Evolutionary conservation across 805 yeast species (phyloP), one percentile per base, ranked within the genome.

Genomic region (Tetrapisispora iriomotensis): DNA sequence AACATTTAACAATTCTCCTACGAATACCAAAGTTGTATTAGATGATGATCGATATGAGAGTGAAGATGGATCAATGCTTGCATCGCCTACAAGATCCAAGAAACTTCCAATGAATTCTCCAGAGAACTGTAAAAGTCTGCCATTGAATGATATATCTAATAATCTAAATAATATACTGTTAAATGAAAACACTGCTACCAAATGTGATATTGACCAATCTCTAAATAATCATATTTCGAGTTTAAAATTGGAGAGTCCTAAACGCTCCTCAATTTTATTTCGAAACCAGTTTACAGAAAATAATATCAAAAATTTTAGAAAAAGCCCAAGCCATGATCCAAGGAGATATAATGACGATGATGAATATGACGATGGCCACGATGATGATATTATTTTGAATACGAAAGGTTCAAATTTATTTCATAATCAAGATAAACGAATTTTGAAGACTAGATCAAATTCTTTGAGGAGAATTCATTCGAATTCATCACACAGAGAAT

Each of bases 111-210:
- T 36, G 23, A 29, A 29, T 6, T n/a, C n/a, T n/a, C n/a, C n/a
- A n/a, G n/a, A n/a, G n/a, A n/a, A 23, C 25, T 23, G 25, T 8
- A 23, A 27, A 8, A 14, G 29, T 8, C 10, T 35, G 28, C 38
- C 38, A n/a, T 27, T 36, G 23, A 29, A 29, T 6, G 39, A 36
- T 23, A 29, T 36, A 6, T n/a, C 39, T 2, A 13, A 36, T 24
- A 30, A 29, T 15, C 4, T 28, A 12, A 36, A 28, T 18, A 36
- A 21, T 17, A 10, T 13, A 29, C 7, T 24, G 6, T 6, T 9
- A 7, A 23, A 29, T 13, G 10, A 21, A 5, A 15, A 21, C 10
- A 22, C 6, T 8, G 9, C 19, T 6, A 17, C 22, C 6, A 17
- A 23, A 8, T 3, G 18, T 7, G 26, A 22, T 20, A 28, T 29